Percentiles rank a stretch among this genome's conserved stretches.
Evolutionary conservation across 805 yeast species (phyloP).

Genomic region (Candida insectorum): DNA sequence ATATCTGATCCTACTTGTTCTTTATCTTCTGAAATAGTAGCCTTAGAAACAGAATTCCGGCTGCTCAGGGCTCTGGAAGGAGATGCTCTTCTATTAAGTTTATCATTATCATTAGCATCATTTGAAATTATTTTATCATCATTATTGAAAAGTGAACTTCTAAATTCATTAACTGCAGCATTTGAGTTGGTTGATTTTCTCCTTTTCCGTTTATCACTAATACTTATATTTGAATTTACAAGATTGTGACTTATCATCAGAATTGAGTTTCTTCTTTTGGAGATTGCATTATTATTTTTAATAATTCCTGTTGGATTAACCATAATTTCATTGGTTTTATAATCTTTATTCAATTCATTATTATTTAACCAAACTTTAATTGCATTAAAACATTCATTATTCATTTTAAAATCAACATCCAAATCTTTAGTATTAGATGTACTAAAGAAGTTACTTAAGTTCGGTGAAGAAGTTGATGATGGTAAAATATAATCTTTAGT

Average conservation of each 20-base stretch:
- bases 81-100: not conserved
- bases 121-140: no score
- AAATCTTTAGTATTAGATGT: slow-evolving; percentile 1
- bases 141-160: slow-evolving; percentile 1
- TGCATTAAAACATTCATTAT: slow-evolving; percentile 39
- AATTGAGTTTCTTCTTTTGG: slow-evolving; percentile 21
- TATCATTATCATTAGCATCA: not conserved
- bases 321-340: slow-evolving; percentile 15
- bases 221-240: not conserved
- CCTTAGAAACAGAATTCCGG: not conserved
- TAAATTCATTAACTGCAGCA: slow-evolving; percentile 2
- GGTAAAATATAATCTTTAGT: slow-evolving; percentile 11
- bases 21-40: not conserved
- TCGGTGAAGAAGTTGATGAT: slow-evolving; percentile 17
- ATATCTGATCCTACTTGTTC: not conserved
- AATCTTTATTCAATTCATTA: slow-evolving; percentile 13
- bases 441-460: slow-evolving; percentile 12
- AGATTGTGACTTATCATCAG: slow-evolving; percentile 8
- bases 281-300: slow-evolving; percentile 15
- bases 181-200: slow-evolving; percentile 17
- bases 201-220: slow-evolving; percentile 15
- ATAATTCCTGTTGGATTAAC: slow-evolving; percentile 29
- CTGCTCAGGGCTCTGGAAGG: not conserved
- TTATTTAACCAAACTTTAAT: slow-evolving; percentile 33
- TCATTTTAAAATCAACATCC: slow-evolving; percentile 25